phyloP scores from a whole-genome alignment of 768 basidiomycete species.

The Lentinula raphanica region DNA sequence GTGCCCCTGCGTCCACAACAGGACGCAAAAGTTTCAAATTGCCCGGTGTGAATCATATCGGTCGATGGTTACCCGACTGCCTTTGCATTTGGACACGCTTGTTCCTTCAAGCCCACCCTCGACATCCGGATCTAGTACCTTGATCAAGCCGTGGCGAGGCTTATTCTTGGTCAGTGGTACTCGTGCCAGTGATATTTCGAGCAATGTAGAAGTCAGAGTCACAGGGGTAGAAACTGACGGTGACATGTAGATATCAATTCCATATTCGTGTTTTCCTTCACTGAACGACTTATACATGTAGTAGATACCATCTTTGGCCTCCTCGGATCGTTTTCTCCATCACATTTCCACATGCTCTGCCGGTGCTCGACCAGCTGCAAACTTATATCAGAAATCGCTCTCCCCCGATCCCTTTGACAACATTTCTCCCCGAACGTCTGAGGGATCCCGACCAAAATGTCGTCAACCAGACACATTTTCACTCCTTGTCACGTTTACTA shows the following conservation, averaged over 20 bases:
- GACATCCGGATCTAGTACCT: background rate
- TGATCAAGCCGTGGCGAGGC: slow-evolving; percentile 53
- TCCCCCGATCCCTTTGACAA: slow-evolving; percentile 41
- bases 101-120: slow-evolving; percentile 40
- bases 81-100: slow-evolving; percentile 54
- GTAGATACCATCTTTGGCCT: slow-evolving; percentile 55
- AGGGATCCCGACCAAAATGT: slow-evolving; percentile 41
- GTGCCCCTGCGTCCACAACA: background rate
- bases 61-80: slow-evolving; percentile 56
- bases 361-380: slow-evolving; percentile 24
- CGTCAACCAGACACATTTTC: slow-evolving; percentile 51
- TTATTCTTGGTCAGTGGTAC: slow-evolving; percentile 46
- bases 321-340: slow-evolving; percentile 35
- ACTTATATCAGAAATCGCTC: background rate
- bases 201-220: slow-evolving; percentile 49
- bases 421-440: slow-evolving; percentile 59
- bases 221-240: slow-evolving; percentile 68
- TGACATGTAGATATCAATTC: slow-evolving; percentile 49
- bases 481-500: slow-evolving; percentile 46
- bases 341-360: slow-evolving; percentile 33
- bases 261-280: background rate
- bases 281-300: slow-evolving; percentile 16
- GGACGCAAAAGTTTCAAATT: background rate
- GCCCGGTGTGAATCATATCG: no score
- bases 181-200: slow-evolving; percentile 39